Conservation (phyloP, 2,329 filamentous ascomycete species). For the Beauveria sp. region DNA sequence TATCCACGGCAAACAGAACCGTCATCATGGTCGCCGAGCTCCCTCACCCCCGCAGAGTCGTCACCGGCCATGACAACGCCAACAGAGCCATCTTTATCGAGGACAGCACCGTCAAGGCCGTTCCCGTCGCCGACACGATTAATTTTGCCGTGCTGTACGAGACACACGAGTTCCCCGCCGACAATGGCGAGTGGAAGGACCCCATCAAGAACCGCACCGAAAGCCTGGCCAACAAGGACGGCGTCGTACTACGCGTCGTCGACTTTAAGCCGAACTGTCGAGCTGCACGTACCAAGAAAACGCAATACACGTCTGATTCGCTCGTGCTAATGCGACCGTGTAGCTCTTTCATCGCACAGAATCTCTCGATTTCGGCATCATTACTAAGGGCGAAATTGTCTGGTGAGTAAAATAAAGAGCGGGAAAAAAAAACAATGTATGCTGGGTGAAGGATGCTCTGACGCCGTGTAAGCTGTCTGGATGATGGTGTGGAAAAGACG, state of each 20-base stretch:
- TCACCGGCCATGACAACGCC: slow-evolving; percentile 15
- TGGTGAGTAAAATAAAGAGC: slow-evolving; percentile 8
- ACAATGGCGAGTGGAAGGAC: slow-evolving; percentile 16
- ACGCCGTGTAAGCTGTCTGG: slow-evolving; percentile 12
- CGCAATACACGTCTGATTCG: too few relatives aligned
- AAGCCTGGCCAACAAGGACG: slow-evolving; percentile 15
- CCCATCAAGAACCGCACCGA: slow-evolving; percentile 13
- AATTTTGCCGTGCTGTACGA: slow-evolving; percentile 18
- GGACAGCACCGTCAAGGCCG: slow-evolving; percentile 11
- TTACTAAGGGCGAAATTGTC: slow-evolving; percentile 15
- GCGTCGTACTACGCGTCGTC: slow-evolving; percentile 16
- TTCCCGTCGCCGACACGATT: slow-evolving; percentile 3
- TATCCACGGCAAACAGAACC: background rate
- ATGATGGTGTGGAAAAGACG: slow-evolving; percentile 15
- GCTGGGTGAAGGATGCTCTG: background rate
- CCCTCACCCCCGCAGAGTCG: slow-evolving; percentile 14
- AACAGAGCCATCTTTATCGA: slow-evolving; percentile 14
- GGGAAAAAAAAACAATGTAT: too few relatives aligned
- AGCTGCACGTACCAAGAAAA: slow-evolving; percentile 7
- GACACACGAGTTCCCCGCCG: slow-evolving; percentile 17
- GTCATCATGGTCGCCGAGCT: slow-evolving; percentile 4
- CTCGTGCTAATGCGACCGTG: background rate
- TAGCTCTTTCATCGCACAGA: slow-evolving; percentile 18
- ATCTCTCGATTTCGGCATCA: slow-evolving; percentile 18
- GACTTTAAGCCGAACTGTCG: slow-evolving; percentile 15